Base-by-base conservation (phyloP, 805 yeast genomes). In the Candida krabiensis region DNA sequence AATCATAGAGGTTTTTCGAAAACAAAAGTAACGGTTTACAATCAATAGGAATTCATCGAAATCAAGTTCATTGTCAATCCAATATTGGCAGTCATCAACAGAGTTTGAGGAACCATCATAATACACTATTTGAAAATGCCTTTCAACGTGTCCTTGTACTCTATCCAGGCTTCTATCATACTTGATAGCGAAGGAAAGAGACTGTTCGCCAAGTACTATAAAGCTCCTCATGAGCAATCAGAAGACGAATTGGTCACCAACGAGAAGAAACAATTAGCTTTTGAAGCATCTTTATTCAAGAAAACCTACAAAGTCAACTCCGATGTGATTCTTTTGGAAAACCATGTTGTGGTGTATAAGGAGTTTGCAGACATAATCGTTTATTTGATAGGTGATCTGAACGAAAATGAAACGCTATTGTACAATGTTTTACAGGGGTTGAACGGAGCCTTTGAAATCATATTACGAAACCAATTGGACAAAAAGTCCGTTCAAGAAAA, bases 341-440 rank as follows among this genome's bases (percentile, higher is more conserved):
- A 79, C 58, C 83, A 82, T 49, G 70, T 88, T 44, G 80, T 90
- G 27, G 83, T 88, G n/a, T 93, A 89, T 67, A 89, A 86, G 63
- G 95, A 89, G 62, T 69, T 77, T 43, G 73, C 86, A 37, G 98
- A 93, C 59, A 74, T 83, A 29, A 63, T 84, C 18, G 61, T 93
- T 38, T 79, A 83, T 50, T 58, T 90, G 33, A 76, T 88, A 37
- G 91, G 91, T 25, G 76, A 77, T 22, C 60, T 84, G 40, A 82
- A 83, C 44, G 98, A 91, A 65, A 93, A 89, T 62, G 99, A 93
- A 66, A 67, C 82, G 21, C 69, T 89, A 64, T 67, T 91, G 28
- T 87, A 75, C 64, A 81, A 83, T 33, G 83, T 85, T 25, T 75
- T 89, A 36, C 71, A 77, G 47, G 96, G 91, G 21, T 72, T 93